Percentiles rank a stretch among this genome's conserved stretches.
Evolutionary conservation across 73 alveolate species (phyloP).

Genomic region (Paraurostyla sp.): DNA sequence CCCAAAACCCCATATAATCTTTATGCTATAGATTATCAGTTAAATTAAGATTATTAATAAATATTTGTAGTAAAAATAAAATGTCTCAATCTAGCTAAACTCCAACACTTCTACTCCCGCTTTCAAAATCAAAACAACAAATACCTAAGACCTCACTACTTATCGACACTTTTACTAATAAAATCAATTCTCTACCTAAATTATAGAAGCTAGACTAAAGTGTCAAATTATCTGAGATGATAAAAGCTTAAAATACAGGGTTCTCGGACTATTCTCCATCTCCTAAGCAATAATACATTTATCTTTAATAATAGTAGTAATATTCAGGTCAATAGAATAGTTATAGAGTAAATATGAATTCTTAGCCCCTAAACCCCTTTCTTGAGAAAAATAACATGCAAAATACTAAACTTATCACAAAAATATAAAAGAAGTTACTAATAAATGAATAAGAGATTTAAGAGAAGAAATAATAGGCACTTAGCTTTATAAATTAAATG

Average conservation of each 20-base stretch:
- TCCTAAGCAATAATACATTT: too few relatives aligned
- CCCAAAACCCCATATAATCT: too few relatives aligned
- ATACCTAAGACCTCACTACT: too few relatives aligned
- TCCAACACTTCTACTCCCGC: too few relatives aligned
- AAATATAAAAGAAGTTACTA: neutral
- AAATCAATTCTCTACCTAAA: neutral
- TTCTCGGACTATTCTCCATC: neutral
- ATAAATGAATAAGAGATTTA: neutral
- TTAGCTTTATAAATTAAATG: constrained; percentile 4
- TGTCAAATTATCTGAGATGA: neutral
- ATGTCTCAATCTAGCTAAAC: too few relatives aligned
- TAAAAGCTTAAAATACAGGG: neutral
- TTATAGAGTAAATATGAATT: neutral
- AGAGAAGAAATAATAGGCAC: neutral
- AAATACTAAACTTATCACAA: neutral
- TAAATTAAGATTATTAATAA: too few relatives aligned
- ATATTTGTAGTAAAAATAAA: too few relatives aligned
- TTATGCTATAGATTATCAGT: too few relatives aligned
- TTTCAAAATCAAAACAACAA: too few relatives aligned
- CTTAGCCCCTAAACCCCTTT: neutral
- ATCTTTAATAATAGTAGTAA: too few relatives aligned
- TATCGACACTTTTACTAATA: too few relatives aligned
- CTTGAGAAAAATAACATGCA: neutral
- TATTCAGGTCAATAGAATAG: neutral
- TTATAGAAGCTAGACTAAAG: neutral